Evolutionary conservation across 257 asterid genomes (phyloP), one percentile per base, ranked within the genome.

Genomic region (Gentiana macrophylla): DNA sequence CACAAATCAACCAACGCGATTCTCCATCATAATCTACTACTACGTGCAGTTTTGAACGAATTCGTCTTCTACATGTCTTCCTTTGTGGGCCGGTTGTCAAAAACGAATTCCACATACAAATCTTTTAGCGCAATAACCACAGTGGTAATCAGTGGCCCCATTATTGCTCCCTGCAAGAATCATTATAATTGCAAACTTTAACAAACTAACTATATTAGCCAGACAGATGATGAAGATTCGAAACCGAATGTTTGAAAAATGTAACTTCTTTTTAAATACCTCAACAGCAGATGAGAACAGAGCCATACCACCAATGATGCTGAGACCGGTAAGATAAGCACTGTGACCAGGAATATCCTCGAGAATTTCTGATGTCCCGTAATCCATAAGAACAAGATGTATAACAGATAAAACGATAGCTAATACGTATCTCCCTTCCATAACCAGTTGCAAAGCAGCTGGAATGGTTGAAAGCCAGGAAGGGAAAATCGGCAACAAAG

Each of bases 251-350:
- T 3, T 41, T 3, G 46, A 41, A 41, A 41, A 10, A 3, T 41
- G 46, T 41, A 38, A 38, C 44, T 38, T 38, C 8, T 38, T 38
- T 38, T 38, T 53, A 11, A 8, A 53, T 80, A 87, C 98, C 97
- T 88, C 95, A 6, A 92, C 54, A 38, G 94, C 94, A 35, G 95
- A 83, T 43, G 88, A 62, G 68, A 92, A 88, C 80, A 92, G 74
- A 48, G 99, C 79, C 95, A 92, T 81, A n/a, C 99, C 99, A 11
- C 99, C 99, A 12, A 92, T 77, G 64, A 92, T 86, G 77, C 99
- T 92, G 53, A 92, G 94, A 57, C 97, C 97, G 0, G 95, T 92
- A 56, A 92, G 86, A 76, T 88, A 92, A 36, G 84, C 86, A 56
- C 75, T 80, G 63, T 88, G 76, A 9, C 99, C 97, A 12, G 95